Evolutionary conservation across 768 basidiomycete species (phyloP).

Genomic region (Phaeotremella fagi): DNA sequence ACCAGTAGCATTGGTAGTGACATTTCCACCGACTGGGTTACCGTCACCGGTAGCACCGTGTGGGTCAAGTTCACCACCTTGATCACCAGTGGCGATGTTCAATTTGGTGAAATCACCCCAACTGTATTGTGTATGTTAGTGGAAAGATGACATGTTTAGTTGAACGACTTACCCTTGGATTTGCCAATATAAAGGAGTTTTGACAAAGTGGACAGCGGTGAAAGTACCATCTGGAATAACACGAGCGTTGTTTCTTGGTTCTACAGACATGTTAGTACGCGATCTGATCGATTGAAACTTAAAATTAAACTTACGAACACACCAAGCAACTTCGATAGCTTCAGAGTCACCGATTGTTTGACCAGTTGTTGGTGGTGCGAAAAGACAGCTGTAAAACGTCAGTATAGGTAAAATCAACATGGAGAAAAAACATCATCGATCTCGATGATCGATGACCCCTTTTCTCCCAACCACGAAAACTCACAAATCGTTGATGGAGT

Average conservation of each 20-base stretch:
- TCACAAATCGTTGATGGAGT: slow-evolving; percentile 47
- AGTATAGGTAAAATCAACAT: neutral
- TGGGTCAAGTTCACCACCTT: slow-evolving; percentile 53
- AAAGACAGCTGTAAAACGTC: slow-evolving; percentile 32
- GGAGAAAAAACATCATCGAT: too few relatives aligned
- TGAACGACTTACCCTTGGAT: slow-evolving; percentile 29
- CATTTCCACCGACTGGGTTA: slow-evolving; percentile 51
- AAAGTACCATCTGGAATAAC: slow-evolving; percentile 52
- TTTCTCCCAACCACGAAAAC: too few relatives aligned
- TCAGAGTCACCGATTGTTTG: slow-evolving; percentile 49
- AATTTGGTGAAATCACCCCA: slow-evolving; percentile 51
- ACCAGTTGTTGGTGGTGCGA: slow-evolving; percentile 36
- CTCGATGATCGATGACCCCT: too few relatives aligned
- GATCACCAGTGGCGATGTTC: slow-evolving; percentile 50
- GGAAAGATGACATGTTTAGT: neutral
- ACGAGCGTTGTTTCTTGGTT: slow-evolving; percentile 52
- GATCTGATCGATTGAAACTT: neutral
- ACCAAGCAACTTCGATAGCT: slow-evolving; percentile 49
- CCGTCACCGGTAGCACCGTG: slow-evolving; percentile 50
- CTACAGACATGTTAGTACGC: slow-evolving; percentile 35
- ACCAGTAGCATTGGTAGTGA: slow-evolving; percentile 48
- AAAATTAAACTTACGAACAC: slow-evolving; percentile 34
- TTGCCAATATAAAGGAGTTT: slow-evolving; percentile 53
- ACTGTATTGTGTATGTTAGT: slow-evolving; percentile 50
- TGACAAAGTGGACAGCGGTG: slow-evolving; percentile 49